A percentile compares a stretch with the other conserved stretches of the same genome.
These are phyloP conservation scores for Wickerhamiella domercqiae DNA, from an alignment of 805 yeast species.

Conservation along the genomic window DNA sequence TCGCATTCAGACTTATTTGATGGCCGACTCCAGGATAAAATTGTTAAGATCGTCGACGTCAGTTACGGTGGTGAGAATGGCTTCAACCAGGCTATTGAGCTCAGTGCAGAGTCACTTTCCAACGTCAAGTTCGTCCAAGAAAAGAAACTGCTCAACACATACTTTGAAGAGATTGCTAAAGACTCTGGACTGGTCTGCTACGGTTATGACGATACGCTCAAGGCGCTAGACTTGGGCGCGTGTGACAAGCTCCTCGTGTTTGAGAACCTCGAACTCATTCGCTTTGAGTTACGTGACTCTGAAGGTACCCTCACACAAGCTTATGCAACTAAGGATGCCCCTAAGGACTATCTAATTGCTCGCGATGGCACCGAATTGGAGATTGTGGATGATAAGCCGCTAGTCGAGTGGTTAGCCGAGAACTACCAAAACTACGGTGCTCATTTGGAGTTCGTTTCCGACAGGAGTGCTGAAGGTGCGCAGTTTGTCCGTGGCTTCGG, in stretches of 20 bases:
- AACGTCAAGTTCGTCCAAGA: conserved; percentile 97
- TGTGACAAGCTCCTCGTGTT: conserved; percentile 84
- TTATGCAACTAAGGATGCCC: conserved; percentile 55
- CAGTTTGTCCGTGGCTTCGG: conserved; percentile 97
- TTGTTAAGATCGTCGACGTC: conserved; percentile 86
- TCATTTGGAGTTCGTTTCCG: conserved; percentile 87
- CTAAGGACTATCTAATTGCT: conserved; percentile 67
- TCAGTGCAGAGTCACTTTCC: conserved; percentile 91
- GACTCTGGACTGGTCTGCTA: conserved; percentile 97
- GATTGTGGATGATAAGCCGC: conserved; percentile 62
- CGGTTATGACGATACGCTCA: conserved; percentile 90
- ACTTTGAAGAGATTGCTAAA: conserved; percentile 94
- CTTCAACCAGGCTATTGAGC: conserved; percentile 96
- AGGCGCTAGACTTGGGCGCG: conserved; percentile 93
- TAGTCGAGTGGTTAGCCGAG: conserved; percentile 97
- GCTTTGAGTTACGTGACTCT: conserved; percentile 70
- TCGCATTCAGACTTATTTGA: conserved; percentile 89
- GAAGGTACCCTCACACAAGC: conserved; percentile 67
- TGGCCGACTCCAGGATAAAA: conserved; percentile 69
- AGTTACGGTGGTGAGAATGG: conserved; percentile 99
- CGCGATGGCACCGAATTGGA: conserved; percentile 92
- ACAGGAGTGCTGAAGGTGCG: conserved; percentile 95
- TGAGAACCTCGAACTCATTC: conserved; percentile 74
- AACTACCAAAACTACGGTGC: conserved; percentile 92
- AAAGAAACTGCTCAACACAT: conserved; percentile 79